A percentile compares a stretch with the other conserved stretches of the same genome.
These are phyloP conservation scores for Cryptosporidium parvum DNA, from an alignment of 169 alveolate species.

Conservation along the genomic window DNA sequence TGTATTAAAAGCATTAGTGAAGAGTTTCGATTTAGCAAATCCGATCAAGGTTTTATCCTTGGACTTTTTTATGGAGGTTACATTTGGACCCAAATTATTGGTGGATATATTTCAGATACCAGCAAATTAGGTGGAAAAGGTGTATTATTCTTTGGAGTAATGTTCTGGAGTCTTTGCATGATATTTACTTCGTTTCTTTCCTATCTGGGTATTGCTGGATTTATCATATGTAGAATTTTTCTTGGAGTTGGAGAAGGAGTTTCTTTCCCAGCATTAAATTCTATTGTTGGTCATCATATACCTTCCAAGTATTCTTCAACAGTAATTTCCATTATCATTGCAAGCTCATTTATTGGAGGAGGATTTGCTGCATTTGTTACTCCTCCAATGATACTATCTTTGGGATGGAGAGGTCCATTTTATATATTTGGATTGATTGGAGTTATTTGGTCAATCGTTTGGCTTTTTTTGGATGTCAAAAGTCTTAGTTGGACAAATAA, in stretches of 20 bases:
- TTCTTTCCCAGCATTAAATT: constrained; percentile 68
- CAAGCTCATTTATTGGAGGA: constrained; percentile 69
- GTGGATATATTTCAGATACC: constrained; percentile 64
- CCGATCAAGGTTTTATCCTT: constrained; percentile 70
- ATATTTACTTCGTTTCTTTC: constrained; percentile 23
- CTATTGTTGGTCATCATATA: constrained; percentile 53
- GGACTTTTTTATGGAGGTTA: constrained; percentile 68
- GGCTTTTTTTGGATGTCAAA: constrained; percentile 62
- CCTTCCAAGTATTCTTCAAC: constrained; percentile 56
- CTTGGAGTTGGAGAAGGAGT: constrained; percentile 75
- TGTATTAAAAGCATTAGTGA: constrained; percentile 64
- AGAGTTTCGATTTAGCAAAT: constrained; percentile 40
- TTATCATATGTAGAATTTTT: constrained; percentile 33
- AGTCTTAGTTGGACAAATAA: constrained; percentile 19
- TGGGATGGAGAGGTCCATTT: constrained; percentile 75
- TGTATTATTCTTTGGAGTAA: constrained; percentile 51
- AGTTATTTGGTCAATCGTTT: constrained; percentile 49
- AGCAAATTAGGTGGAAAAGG: constrained; percentile 64
- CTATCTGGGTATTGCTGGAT: constrained; percentile 42
- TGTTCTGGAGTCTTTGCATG: constrained; percentile 73
- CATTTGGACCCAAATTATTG: constrained; percentile 72
- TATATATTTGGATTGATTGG: constrained; percentile 63
- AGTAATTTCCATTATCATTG: constrained; percentile 48
- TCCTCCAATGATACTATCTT: constrained; percentile 46
- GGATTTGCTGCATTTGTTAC: constrained; percentile 72